Base-by-base conservation (phyloP, 2,329 filamentous ascomycete genomes). In the Leptographium radiaticola region DNA sequence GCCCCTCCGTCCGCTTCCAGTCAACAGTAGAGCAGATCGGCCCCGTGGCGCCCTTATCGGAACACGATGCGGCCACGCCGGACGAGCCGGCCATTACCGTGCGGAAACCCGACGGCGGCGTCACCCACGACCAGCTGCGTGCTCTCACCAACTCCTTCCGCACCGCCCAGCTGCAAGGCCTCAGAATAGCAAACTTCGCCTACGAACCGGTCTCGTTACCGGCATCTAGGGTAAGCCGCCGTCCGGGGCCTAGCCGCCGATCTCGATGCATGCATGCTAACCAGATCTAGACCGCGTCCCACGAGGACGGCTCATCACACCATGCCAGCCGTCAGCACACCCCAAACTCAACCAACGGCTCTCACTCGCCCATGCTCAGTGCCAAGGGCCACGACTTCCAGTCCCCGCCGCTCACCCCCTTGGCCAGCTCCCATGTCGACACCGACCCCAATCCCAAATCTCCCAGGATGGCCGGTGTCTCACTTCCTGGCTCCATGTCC, bases 121-220 rank as follows among this genome's bases (percentile, higher is more conserved):
- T 75, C 49, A 74, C 75, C 7, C 69, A 72, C 18, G 83, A 87
- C 54, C 79, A 90, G 64, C 73, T 94, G 54, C 80, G 49, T 15
- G 53, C 54, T n/a, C 72, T 95, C 57, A 83, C 86, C 51, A 80
- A 82, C 61, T 83, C 81, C 30, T 73, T 95, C 31, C 85, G 89
- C 59, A 81, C 81, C 58, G 78, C 83, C 48, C 81, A 84, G 61
- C 76, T 95, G 57, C 90, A 96, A 70, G 85, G 90, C 62, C 79
- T 82, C 55, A 81, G 90, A 59, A 81, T 95, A 74, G 86, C 86
- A 65, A 87, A 89, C 65, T 95, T 89, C 69, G 83, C 86, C 45
- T 97, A 90, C 64, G 90, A 96, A 66, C 85, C 91, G 38, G 83
- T 95, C 59, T 97, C 93, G 39, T 75, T 97, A 52, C 91, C 93